Evolutionary conservation across 495 filamentous ascomycete genomes (phyloP).

Genomic region (Penicillium cosmopolitanum): DNA sequence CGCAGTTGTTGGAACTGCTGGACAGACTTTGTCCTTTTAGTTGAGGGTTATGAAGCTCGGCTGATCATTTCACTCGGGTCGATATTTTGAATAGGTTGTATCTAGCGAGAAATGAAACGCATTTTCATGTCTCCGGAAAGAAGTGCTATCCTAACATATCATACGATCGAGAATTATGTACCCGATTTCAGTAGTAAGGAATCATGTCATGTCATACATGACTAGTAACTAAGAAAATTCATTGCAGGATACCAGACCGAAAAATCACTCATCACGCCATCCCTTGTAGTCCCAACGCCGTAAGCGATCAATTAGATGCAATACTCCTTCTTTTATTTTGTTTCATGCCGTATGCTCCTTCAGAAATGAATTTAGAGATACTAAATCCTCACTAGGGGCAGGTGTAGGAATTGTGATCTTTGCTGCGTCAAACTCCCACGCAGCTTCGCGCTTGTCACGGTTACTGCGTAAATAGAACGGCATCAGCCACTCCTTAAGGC

Average conservation of each 20-base stretch:
- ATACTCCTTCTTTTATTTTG: background rate
- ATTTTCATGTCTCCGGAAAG: too few relatives aligned
- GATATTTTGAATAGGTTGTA: too few relatives aligned
- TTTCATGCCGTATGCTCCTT: conserved; percentile 20
- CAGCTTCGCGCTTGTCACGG: conserved; percentile 35
- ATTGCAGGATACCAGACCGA: too few relatives aligned
- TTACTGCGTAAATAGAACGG: conserved; percentile 37
- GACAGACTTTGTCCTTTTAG: conserved; percentile 59
- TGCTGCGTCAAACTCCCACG: conserved; percentile 46
- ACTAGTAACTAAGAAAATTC: too few relatives aligned
- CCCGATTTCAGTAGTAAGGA: too few relatives aligned
- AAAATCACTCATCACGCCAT: conserved; percentile 9
- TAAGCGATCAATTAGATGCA: background rate
- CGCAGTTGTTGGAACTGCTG: conserved; percentile 53
- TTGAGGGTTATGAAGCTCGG: conserved; percentile 10
- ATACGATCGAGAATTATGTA: too few relatives aligned
- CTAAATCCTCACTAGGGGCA: conserved; percentile 26
- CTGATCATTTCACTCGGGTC: background rate
- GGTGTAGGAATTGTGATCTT: conserved; percentile 33
- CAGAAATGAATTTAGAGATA: conserved; percentile 29
- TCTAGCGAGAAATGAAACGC: too few relatives aligned
- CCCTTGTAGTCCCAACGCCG: conserved; percentile 22
- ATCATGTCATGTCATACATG: too few relatives aligned
- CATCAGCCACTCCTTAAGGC: conserved; percentile 44
- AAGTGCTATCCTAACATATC: too few relatives aligned